Percentiles rank a stretch among this genome's conserved stretches.
phyloP scores from a whole-genome alignment of 768 basidiomycete genomes.

The Lepiota brunneoincarnata region DNA sequence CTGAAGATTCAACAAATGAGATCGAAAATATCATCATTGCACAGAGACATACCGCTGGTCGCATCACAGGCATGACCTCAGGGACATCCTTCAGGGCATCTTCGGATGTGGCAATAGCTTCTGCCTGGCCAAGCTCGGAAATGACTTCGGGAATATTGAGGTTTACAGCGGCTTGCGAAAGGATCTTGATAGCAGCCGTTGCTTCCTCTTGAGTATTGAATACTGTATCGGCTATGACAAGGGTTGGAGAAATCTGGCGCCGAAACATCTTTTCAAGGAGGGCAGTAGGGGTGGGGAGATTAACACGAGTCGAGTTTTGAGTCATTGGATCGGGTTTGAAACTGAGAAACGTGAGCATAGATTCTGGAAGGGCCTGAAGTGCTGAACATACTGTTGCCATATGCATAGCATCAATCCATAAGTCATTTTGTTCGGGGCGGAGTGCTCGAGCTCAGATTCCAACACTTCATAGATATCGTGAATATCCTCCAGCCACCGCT shows the following conservation, averaged over 20 bases:
- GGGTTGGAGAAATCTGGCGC: slow-evolving; percentile 45
- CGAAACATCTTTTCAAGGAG: slow-evolving; percentile 46
- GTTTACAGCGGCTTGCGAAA: slow-evolving; percentile 52
- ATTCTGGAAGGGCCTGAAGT: not conserved
- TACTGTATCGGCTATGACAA: slow-evolving; percentile 56
- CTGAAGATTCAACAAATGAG: slow-evolving; percentile 13
- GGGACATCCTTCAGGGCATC: slow-evolving; percentile 54
- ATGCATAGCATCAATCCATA: slow-evolving; percentile 70
- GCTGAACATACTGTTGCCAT: slow-evolving; percentile 23
- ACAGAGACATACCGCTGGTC: slow-evolving; percentile 32
- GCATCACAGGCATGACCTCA: slow-evolving; percentile 59
- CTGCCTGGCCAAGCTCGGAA: slow-evolving; percentile 29
- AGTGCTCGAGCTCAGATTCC: slow-evolving; percentile 44
- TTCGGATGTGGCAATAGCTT: slow-evolving; percentile 36
- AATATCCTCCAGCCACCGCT: slow-evolving; percentile 60
- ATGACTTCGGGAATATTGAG: slow-evolving; percentile 12
- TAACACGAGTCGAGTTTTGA: slow-evolving; percentile 14
- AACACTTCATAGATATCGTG: slow-evolving; percentile 60
- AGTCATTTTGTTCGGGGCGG: slow-evolving; percentile 52
- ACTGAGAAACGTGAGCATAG: slow-evolving; percentile 20
- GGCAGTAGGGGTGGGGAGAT: slow-evolving; percentile 21
- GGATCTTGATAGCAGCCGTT: slow-evolving; percentile 45
- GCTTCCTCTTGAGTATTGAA: slow-evolving; percentile 57
- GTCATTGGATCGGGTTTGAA: slow-evolving; percentile 33
- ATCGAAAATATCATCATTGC: slow-evolving; percentile 7